Conservation (phyloP, 345 rosid species). For the Populus davidiana region DNA sequence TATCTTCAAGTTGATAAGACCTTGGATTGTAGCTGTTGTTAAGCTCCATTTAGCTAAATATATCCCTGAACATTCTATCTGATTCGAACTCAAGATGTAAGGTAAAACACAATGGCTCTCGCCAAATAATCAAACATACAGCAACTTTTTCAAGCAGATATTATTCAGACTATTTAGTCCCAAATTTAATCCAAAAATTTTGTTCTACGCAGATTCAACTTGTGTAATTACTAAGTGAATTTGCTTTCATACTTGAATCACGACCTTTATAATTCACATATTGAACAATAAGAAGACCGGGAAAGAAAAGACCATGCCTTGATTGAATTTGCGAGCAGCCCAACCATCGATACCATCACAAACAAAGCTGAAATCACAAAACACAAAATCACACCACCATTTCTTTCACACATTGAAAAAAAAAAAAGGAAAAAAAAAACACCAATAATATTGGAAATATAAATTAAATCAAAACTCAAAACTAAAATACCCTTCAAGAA, state of each 20-base stretch:
- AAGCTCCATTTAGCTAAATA: not conserved
- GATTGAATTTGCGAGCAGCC: conserved; percentile 94
- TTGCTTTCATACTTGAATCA: no score
- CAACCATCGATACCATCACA: conserved; percentile 94
- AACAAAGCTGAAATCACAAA: conserved; percentile 59
- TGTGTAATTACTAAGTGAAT: not conserved
- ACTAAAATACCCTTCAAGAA: not conserved
- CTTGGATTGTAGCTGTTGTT: not conserved
- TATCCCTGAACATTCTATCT: not conserved
- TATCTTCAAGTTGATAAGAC: not conserved
- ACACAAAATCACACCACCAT: conserved; percentile 8
- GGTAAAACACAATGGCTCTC: not conserved
- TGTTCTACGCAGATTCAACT: not conserved
- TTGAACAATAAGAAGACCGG: not conserved
- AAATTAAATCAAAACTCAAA: not conserved
- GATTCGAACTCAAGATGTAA: not conserved
- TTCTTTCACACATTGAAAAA: not conserved
- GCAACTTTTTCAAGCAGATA: not conserved
- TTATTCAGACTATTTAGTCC: not conserved
- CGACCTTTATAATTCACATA: not conserved
- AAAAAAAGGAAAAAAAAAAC: not conserved
- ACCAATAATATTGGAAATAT: not conserved
- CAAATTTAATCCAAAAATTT: not conserved
- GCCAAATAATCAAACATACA: not conserved
- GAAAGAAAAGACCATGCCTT: conserved; percentile 43